These are phyloP conservation scores for Besnoitia besnoiti DNA, from an alignment of 169 alveolate species.

Conservation along the genomic window DNA sequence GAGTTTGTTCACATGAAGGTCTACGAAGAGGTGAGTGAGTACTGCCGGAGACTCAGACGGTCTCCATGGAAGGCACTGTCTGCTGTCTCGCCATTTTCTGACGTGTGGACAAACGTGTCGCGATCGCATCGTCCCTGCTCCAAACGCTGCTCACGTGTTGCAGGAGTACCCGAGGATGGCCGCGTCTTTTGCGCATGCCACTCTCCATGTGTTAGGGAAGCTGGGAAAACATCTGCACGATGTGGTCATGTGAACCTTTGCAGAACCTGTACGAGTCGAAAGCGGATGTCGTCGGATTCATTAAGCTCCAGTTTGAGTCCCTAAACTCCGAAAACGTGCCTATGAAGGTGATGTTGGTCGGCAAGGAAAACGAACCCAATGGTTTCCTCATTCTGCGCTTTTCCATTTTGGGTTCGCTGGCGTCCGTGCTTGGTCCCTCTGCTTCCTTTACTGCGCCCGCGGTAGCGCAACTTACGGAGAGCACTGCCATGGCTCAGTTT, in stretches of 20 bases:
- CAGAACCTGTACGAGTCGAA: background rate
- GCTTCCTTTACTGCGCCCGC: background rate
- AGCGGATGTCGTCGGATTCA: background rate
- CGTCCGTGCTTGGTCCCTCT: background rate
- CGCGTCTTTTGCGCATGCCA: too few relatives aligned
- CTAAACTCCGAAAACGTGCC: background rate
- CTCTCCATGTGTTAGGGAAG: too few relatives aligned
- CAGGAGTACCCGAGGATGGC: too few relatives aligned
- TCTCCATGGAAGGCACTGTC: too few relatives aligned
- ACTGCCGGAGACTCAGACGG: too few relatives aligned
- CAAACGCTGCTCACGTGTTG: too few relatives aligned
- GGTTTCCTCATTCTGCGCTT: constrained; percentile 33
- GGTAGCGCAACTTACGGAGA: background rate
- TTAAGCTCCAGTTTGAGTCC: constrained; percentile 13
- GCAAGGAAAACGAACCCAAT: constrained; percentile 14
- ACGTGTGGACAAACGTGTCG: too few relatives aligned
- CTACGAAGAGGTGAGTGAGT: constrained; percentile 37
- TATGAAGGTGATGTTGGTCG: constrained; percentile 13
- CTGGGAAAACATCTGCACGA: too few relatives aligned
- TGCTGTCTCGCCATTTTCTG: too few relatives aligned
- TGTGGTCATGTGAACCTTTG: too few relatives aligned
- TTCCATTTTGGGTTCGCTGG: constrained; percentile 5
- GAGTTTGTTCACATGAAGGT: constrained; percentile 38
- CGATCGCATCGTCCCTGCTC: too few relatives aligned
- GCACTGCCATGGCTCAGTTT: background rate